A percentile compares a stretch with the other conserved stretches of the same genome.
phyloP scores from a whole-genome alignment of 1,284 basidiomycete species.

The Pseudomicrostroma phylloplanum region DNA sequence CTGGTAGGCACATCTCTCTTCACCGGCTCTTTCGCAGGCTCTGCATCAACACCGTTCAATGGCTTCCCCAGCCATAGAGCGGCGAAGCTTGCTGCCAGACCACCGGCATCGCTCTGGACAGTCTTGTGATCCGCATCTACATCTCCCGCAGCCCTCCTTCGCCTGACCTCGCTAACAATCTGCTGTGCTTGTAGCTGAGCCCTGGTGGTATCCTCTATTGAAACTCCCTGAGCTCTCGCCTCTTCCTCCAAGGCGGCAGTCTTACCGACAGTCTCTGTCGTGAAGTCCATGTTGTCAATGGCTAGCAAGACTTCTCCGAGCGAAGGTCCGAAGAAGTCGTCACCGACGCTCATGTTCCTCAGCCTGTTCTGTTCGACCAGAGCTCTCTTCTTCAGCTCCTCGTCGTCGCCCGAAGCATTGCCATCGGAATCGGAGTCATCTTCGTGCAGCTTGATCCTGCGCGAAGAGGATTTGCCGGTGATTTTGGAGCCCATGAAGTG shows the following conservation, averaged over 20 bases:
- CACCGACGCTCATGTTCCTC: slow-evolving; percentile 40
- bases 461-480: slow-evolving; percentile 10
- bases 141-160: slow-evolving; percentile 24
- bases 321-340: slow-evolving; percentile 42
- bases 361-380: slow-evolving; percentile 41
- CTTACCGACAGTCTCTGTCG: slow-evolving; percentile 12
- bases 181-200: slow-evolving; percentile 21
- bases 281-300: slow-evolving; percentile 29
- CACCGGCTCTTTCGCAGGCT: neutral
- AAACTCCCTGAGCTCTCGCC: neutral
- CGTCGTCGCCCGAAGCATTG: slow-evolving; percentile 18
- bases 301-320: slow-evolving; percentile 29
- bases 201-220: neutral
- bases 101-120: slow-evolving; percentile 25
- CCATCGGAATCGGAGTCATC: slow-evolving; percentile 24
- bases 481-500: slow-evolving; percentile 19
- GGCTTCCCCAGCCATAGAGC: slow-evolving; percentile 39
- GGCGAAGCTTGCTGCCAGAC: slow-evolving; percentile 35
- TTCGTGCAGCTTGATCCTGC: slow-evolving; percentile 18
- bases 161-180: slow-evolving; percentile 30
- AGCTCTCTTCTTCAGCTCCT: slow-evolving; percentile 28
- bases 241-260: slow-evolving; percentile 5
- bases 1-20: too few relatives aligned
- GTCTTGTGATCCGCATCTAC: slow-evolving; percentile 16
- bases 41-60: neutral